phyloP scores from a whole-genome alignment of 1,139 yeast species.

The Scheffersomyces stambukii region DNA sequence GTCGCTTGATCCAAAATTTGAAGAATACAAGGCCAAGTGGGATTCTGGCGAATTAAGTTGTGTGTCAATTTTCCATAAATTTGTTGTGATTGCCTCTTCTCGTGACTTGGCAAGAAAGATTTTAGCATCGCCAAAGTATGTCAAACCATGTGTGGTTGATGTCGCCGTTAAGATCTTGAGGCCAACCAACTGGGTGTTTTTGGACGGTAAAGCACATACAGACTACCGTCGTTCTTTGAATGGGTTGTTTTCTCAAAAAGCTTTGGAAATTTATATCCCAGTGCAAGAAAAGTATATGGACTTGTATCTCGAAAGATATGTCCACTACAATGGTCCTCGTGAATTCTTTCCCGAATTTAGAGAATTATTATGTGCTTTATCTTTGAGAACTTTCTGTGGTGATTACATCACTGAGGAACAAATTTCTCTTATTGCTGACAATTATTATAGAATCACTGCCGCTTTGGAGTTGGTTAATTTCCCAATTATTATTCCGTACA shows the following conservation, averaged over 20 bases:
- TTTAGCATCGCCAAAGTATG: slow-evolving; percentile 78
- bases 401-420: slow-evolving; percentile 89
- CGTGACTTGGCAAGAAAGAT: slow-evolving; percentile 90
- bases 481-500: slow-evolving; percentile 92
- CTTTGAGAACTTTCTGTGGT: slow-evolving; percentile 93
- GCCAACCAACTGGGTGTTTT: slow-evolving; percentile 95
- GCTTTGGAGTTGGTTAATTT: slow-evolving; percentile 96
- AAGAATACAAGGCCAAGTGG: slow-evolving; percentile 92
- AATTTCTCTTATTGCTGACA: slow-evolving; percentile 82
- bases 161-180: slow-evolving; percentile 90
- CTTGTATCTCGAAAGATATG: slow-evolving; percentile 64
- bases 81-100: slow-evolving; percentile 89
- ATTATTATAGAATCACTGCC: slow-evolving; percentile 85
- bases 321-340: slow-evolving; percentile 56
- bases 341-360: slow-evolving; percentile 90
- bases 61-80: slow-evolving; percentile 96
- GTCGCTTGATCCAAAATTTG: slow-evolving; percentile 93
- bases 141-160: slow-evolving; percentile 96
- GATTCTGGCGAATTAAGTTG: slow-evolving; percentile 89
- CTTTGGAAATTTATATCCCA: slow-evolving; percentile 80
- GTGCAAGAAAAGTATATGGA: slow-evolving; percentile 82
- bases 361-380: slow-evolving; percentile 91
- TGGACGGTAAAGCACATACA: slow-evolving; percentile 91
- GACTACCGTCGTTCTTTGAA: slow-evolving; percentile 90
- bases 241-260: slow-evolving; percentile 81